Base-by-base conservation (phyloP, 78 protist species). In the Isochrysis galbana region DNA sequence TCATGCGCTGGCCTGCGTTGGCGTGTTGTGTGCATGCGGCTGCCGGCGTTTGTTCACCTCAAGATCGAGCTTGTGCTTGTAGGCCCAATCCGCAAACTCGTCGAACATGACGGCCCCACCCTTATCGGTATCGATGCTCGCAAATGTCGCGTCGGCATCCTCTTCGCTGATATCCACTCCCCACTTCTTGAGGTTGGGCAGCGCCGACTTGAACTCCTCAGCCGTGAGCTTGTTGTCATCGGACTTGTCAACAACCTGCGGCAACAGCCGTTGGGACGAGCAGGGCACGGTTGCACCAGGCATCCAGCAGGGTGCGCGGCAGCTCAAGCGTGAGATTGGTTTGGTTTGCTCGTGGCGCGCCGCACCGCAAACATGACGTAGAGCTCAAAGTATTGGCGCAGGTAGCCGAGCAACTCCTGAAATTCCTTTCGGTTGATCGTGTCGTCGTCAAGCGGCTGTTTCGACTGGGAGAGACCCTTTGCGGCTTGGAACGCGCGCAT, bases 401-500 rank as follows among this genome's bases (percentile, higher is more conserved):
- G 74, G 74, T 61, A 61, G 74, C 10, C n/a, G n/a, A 61, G 74
- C 74, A 61, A 32, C 74, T 23, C n/a, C 74, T 21, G 74, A 32
- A 61, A 61, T 32, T 61, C 74, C 14, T 61, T 7, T 7, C 74
- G 74, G n/a, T 61, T 21, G 74, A 61, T 21, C 36, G 10, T 23
- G 74, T 61, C 74, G 74, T 61, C 74, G 74, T 21, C 74, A 32
- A 23, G 74, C n/a, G 74, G n/a, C 74, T 7, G 2, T 32, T 61
- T 61, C 36, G 74, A 23, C 74, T 61, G 10, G 36, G 74, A 7
- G n/a, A 21, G n/a, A 10, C n/a, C 10, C 74, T 61, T 61, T 3
- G 74, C 74, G n/a, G 74, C 74, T 32, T 61, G 74, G 74, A 61
- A 61, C 7, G 74, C 74, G 74, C 74, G 74, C 74, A 61, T 61